Evolutionary conservation across 331 rosid species (phyloP), one percentile per base, ranked within the genome.

Genomic region (Stylosanthes scabra): DNA sequence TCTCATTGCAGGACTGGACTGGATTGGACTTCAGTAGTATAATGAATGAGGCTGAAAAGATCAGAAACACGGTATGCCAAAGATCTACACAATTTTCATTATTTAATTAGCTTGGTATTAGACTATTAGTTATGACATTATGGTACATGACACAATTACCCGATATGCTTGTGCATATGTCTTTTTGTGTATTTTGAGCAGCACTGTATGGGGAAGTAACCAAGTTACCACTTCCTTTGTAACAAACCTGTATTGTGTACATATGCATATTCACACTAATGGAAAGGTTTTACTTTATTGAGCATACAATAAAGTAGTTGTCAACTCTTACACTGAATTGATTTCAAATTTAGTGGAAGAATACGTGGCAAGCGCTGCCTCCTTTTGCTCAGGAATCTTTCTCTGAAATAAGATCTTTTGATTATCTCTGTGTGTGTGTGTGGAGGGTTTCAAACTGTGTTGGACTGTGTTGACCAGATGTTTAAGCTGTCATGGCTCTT

Each of bases 31-130:
- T 95, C 59, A 57, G 83, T 83, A 88, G 88, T 80, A 95, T 95
- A 82, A 90, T 95, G 93, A 79, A 88, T 50, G 97, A 91, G 8
- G 97, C 97, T 42, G 97, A 88, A 87, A 90, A 84, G 72, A 92
- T 86, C 65, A 81, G 96, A 84, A 90, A 72, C 73, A 90, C 96
- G 78, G 99, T 95, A 95, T 84, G 87, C 61, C 34, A 50, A 39
- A 63, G 72, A 69, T 61, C 25, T 68, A 49, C 49, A 27, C 12
- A 80, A 50, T 10, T 70, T 54, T 42, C 41, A 49, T 41, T 46
- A 56, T 73, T 28, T 54, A 47, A 39, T 77, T 57, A 54, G 57
- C 54, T 42, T 66, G 42, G 69, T 70, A 58, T 47, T n/a, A n/a
- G n/a, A n/a, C n/a, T n/a, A n/a, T n/a, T 7, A 20, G 15, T 51